Evolutionary conservation across 108 stramenopile species (phyloP), one percentile per base, ranked within the genome.

Genomic region (Nitzschia palea): DNA sequence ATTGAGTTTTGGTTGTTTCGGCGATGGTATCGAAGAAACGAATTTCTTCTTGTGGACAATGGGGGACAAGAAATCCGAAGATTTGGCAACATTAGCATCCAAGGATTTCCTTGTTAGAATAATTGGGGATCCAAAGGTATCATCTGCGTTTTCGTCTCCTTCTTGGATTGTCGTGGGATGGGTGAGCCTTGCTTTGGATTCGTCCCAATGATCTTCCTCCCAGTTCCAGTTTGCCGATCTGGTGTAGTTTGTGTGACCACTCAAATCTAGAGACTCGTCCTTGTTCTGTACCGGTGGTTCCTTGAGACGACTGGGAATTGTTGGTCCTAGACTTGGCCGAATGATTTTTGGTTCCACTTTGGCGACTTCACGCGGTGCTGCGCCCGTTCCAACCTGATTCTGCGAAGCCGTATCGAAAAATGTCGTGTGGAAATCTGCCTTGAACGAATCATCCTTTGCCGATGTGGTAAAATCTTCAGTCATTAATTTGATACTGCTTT

Each of bases 161-260:
- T 60, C 59, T 22, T 40, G 35, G 26, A 60, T 60, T 3, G 59
- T 60, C 2, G 59, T 5, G 4, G 59, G 59, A 42, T 40, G 31
- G 12, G 14, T 43, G 5, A 32, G 20, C 12, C 4, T 22, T n/a
- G 36, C 22, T 1, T 17, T 36, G 15, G 37, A 18, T 14, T 43
- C 59, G 18, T 60, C 6, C 18, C 43, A 28, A 3, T 56, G 27
- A 32, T 56, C 59, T 3, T 60, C 59, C 43, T 60, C 59, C 59
- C 59, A 60, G 5, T 40, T 40, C 59, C 59, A 60, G 26, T 60
- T 60, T 2, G 59, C 43, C 8, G 35, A 12, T 5, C n/a, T 60
- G 10, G 37, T 60, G 54, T 55, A 55, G 40, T 31, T 60, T 12
- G 59, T 60, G 9, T 60, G 59, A 1, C 59, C 59, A 60, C 59